A percentile compares a stretch with the other conserved stretches of the same genome.
phyloP scores from a whole-genome alignment of 306 rosid genomes.

The Medicago lupulina region DNA sequence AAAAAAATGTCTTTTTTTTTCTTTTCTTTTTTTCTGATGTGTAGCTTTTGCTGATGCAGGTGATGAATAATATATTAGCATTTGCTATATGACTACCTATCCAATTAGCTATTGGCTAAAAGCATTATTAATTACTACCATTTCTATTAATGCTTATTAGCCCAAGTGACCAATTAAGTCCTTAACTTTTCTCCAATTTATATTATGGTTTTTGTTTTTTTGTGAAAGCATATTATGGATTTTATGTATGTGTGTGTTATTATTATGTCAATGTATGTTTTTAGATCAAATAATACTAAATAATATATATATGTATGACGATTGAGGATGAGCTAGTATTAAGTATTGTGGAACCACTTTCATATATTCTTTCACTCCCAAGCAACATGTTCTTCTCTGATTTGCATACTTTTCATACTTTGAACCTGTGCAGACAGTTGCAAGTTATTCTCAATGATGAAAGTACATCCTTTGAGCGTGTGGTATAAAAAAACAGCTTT shows the following conservation, averaged over 20 bases:
- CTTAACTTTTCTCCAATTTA: conserved; percentile 20
- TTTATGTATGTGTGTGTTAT: conserved; percentile 14
- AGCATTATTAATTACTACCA: conserved; percentile 20
- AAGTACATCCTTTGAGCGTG: no score
- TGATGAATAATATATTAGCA: conserved; percentile 29
- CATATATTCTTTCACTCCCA: no score
- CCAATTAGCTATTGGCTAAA: conserved; percentile 20
- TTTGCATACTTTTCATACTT: no score
- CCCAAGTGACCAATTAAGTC: conserved; percentile 26
- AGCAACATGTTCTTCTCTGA: no score
- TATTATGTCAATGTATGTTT: neutral
- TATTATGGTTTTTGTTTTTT: conserved; percentile 3
- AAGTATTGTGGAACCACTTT: neutral
- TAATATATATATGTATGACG: neutral
- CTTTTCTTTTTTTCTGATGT: conserved; percentile 20
- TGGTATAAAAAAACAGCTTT: no score
- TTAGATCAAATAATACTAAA: conserved; percentile 33
- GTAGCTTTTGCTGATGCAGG: conserved; percentile 38
- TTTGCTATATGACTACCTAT: neutral
- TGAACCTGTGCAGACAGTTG: no score
- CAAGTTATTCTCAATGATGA: no score
- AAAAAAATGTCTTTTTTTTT: no score
- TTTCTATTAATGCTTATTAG: conserved; percentile 28
- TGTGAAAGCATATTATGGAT: neutral
- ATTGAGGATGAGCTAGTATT: neutral